Conservation (phyloP, 1,284 basidiomycete species). For the Lentinus polychrous region DNA sequence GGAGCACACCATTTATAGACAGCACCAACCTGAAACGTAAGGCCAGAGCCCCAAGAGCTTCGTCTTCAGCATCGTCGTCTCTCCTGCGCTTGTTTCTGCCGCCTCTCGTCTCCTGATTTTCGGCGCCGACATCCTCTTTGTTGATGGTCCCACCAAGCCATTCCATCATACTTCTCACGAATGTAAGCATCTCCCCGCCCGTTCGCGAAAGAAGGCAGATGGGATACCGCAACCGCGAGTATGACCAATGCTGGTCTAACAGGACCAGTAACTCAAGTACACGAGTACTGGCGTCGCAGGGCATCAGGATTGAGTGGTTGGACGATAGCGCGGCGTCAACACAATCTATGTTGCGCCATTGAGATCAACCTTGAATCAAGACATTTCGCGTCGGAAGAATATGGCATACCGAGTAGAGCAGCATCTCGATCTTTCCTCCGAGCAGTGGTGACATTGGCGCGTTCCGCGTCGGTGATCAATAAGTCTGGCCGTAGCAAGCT, state of each 20-base stretch:
- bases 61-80: slow-evolving; percentile 64
- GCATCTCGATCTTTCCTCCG: slow-evolving; percentile 89
- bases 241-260: slow-evolving; percentile 97
- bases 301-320: slow-evolving; percentile 78
- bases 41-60: slow-evolving; percentile 70
- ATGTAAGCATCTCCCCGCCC: slow-evolving; percentile 90
- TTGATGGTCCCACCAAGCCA: slow-evolving; percentile 95
- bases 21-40: slow-evolving; percentile 61
- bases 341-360: too few relatives aligned
- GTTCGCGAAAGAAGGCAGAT: slow-evolving; percentile 91
- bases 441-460: slow-evolving; percentile 76
- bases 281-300: slow-evolving; percentile 91
- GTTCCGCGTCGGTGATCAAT: slow-evolving; percentile 89
- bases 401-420: slow-evolving; percentile 72
- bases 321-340: slow-evolving; percentile 79
- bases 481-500: slow-evolving; percentile 85
- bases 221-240: slow-evolving; percentile 71
- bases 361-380: too few relatives aligned
- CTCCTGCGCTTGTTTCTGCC: slow-evolving; percentile 52
- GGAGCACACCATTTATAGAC: not conserved
- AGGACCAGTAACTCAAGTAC: slow-evolving; percentile 91
- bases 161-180: slow-evolving; percentile 96
- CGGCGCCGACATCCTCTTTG: slow-evolving; percentile 75
- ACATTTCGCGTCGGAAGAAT: too few relatives aligned
- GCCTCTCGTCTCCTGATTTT: slow-evolving; percentile 47